Evolutionary conservation across 495 filamentous ascomycete genomes (phyloP).

Genomic region (Penicillium mononematosum): DNA sequence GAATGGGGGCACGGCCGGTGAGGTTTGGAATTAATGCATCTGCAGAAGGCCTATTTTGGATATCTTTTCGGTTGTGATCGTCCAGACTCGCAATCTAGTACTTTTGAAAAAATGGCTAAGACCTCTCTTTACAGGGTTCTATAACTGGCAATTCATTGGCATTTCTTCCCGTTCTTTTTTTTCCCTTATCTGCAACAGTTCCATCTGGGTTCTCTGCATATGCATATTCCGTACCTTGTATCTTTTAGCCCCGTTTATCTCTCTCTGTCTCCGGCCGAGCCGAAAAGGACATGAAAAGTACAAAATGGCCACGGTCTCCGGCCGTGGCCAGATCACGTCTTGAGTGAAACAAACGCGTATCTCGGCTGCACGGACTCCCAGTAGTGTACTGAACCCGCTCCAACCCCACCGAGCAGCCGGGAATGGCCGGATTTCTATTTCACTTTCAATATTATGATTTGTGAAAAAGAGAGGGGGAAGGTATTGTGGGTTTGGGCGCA

Average conservation of each 20-base stretch:
- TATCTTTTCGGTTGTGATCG: slow-evolving; percentile 5
- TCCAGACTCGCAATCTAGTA: slow-evolving; percentile 5
- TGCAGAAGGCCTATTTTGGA: slow-evolving; percentile 14
- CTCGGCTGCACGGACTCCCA: slow-evolving; percentile 42
- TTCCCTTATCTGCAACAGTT: slow-evolving; percentile 3
- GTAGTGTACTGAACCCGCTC: slow-evolving; percentile 6
- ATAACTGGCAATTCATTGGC: background rate
- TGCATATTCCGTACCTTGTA: background rate
- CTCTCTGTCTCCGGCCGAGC: background rate
- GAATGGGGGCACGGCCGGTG: slow-evolving; percentile 12
- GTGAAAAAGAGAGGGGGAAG: background rate
- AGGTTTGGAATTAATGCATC: slow-evolving; percentile 9
- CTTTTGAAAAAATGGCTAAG: slow-evolving; percentile 2
- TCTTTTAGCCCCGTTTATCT: background rate
- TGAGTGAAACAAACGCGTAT: slow-evolving; percentile 46
- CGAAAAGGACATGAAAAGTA: background rate
- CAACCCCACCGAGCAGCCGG: slow-evolving; percentile 8
- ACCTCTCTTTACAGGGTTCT: background rate
- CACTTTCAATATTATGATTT: background rate
- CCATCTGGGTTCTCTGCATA: slow-evolving; percentile 7
- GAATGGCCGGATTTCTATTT: slow-evolving; percentile 12
- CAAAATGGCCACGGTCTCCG: slow-evolving; percentile 1
- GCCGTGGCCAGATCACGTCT: slow-evolving; percentile 11
- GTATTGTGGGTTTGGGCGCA: slow-evolving; percentile 1
- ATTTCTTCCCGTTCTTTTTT: background rate